Conservation (phyloP, 257 asterid species). For the Leonotis leonurus region DNA sequence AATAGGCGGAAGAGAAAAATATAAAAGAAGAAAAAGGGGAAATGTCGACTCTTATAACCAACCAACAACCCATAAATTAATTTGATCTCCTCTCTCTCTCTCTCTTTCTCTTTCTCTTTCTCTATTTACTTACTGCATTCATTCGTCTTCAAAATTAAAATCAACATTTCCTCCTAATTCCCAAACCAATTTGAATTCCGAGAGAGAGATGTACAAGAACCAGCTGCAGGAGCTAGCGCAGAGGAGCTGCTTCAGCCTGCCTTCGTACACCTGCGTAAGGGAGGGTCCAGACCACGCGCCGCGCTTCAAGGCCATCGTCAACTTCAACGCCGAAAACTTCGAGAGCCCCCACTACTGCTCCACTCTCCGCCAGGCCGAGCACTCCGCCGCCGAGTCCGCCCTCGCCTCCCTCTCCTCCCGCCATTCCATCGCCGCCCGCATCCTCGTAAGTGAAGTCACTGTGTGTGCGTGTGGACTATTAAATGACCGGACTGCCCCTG, state of each 20-base stretch:
- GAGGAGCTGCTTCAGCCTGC: conserved; percentile 76
- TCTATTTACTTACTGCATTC: no score
- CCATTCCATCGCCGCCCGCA: conserved; percentile 64
- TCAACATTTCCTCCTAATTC: no score
- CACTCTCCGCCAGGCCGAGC: conserved; percentile 75
- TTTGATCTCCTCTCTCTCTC: no score
- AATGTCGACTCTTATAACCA: no score
- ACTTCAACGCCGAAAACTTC: conserved; percentile 58
- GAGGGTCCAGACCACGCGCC: conserved; percentile 94
- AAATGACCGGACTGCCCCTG: conserved; percentile 4
- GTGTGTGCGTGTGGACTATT: no score
- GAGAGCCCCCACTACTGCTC: conserved; percentile 56
- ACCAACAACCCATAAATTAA: no score
- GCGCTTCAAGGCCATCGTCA: conserved; percentile 62
- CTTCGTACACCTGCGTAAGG: conserved; percentile 54
- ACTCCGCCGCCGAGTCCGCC: conserved; percentile 72
- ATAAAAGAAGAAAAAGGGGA: no score
- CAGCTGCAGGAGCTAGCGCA: conserved; percentile 86
- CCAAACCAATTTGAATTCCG: no score
- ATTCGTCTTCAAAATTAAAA: no score
- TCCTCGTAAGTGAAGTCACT: conserved; percentile 58
- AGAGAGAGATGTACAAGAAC: conserved; percentile 62
- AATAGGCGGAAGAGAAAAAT: no score
- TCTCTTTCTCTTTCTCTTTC: no score
- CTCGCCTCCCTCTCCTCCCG: conserved; percentile 42